Evolutionary conservation across 768 basidiomycete genomes (phyloP), one percentile per base, ranked within the genome.

Genomic region (Mycena vitilis): DNA sequence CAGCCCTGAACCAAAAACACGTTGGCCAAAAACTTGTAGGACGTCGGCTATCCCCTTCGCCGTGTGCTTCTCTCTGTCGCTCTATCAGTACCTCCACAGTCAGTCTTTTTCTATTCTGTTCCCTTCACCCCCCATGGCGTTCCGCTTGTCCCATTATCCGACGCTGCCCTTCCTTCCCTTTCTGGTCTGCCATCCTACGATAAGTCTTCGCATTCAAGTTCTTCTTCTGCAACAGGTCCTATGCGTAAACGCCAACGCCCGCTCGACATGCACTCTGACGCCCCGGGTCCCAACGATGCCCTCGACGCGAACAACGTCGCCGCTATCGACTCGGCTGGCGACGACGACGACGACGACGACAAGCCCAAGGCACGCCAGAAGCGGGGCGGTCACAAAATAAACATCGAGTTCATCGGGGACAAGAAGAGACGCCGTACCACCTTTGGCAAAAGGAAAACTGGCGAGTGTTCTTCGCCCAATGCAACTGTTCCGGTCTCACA

Each of bases 351-450:
- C 53, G 94, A 93, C 68, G 92, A 91, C 22, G 91, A 90, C 75
- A 92, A 91, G 77, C 88, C 88, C 71, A 89, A 88, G 78, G 81
- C 86, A 42, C 93, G 92, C 85, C 94, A 95, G 89, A 95, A 95
- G 86, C 91, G 94, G 13, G 95, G 95, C 68, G 85, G 98, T 75
- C 87, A 97, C 76, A 99, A 99, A 91, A 99, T 99, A 85, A 95
- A 97, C 89, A 99, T 99, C 84, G 96, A 99, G 86, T 99, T 96
- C 84, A 99, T 99, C 81, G 94, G 95, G 85, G 98, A 99, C 85
- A 98, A 98, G 90, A 95, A 93, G 79, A 88, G 95, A 86, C 89
- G 97, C 85, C 97, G 99, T 87, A 99, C 99, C 85, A 99, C 97
- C 76, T 99, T 99, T 90, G 95, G 93, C 85, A 99, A 99, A 91